phyloP scores from a whole-genome alignment of 2,329 filamentous ascomycete species.

The Akanthomyces muscarius region DNA sequence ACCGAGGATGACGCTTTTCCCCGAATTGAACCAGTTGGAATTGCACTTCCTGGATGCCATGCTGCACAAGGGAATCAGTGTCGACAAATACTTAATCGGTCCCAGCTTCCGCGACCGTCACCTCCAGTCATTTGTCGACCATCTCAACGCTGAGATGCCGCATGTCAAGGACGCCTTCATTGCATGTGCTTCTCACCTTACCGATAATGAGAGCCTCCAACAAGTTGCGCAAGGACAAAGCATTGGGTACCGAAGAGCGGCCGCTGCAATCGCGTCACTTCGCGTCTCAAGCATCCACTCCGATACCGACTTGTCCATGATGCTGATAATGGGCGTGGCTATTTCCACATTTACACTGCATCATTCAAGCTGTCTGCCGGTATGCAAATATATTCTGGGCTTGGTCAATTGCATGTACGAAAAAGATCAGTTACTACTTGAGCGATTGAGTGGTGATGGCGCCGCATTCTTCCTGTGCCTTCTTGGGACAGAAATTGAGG shows the following conservation, averaged over 20 bases:
- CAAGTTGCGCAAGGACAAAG: slow-evolving; percentile 12
- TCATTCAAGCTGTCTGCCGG: slow-evolving; percentile 2
- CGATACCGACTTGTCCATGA: slow-evolving; percentile 8
- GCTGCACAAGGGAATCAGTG: slow-evolving; percentile 15
- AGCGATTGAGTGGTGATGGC: slow-evolving; percentile 7
- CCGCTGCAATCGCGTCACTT: slow-evolving; percentile 13
- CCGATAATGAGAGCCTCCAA: slow-evolving; percentile 9
- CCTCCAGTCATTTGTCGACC: slow-evolving; percentile 15
- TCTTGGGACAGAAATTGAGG: slow-evolving; percentile 16
- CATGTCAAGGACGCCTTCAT: slow-evolving; percentile 18
- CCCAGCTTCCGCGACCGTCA: slow-evolving; percentile 17
- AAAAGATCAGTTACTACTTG: neutral
- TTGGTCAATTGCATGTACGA: slow-evolving; percentile 7
- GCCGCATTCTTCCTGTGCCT: slow-evolving; percentile 17
- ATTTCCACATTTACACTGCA: slow-evolving; percentile 16
- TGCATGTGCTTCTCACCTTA: slow-evolving; percentile 15
- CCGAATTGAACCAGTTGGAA: slow-evolving; percentile 15
- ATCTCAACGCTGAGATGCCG: slow-evolving; percentile 11
- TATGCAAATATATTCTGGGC: slow-evolving; percentile 12
- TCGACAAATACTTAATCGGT: slow-evolving; percentile 18
- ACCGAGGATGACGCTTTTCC: slow-evolving; percentile 6
- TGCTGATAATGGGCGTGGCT: slow-evolving; percentile 16
- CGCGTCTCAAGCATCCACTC: slow-evolving; percentile 5
- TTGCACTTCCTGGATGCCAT: slow-evolving; percentile 14
- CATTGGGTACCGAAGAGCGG: slow-evolving; percentile 17